Evolutionary conservation across 1,139 yeast genomes (phyloP).

Genomic region (Suhomyces chickasaworum): DNA sequence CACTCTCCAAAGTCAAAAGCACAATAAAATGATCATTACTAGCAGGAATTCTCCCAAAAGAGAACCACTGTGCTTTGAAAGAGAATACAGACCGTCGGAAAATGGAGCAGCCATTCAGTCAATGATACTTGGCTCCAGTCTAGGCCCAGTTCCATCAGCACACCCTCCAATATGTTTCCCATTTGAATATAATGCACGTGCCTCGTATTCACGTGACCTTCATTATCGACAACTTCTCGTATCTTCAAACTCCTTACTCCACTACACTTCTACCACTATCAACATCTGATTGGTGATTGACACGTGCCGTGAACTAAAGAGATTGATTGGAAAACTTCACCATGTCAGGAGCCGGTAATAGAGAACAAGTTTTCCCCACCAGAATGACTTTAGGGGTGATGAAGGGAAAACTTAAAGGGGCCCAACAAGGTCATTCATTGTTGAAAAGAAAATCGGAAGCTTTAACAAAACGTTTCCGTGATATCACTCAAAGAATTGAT

Average conservation of each 20-base stretch:
- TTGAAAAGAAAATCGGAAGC: constrained; percentile 97
- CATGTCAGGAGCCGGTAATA: constrained; percentile 55
- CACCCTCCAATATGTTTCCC: neutral
- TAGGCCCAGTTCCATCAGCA: too few species aligned
- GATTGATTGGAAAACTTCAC: neutral
- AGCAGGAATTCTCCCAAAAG: too few species aligned
- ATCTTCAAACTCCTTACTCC: neutral
- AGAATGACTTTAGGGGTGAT: constrained; percentile 95
- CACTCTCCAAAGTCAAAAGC: too few species aligned
- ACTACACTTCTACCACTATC: neutral
- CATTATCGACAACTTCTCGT: neutral
- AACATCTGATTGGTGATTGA: neutral
- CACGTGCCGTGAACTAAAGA: neutral
- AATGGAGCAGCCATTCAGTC: too few species aligned
- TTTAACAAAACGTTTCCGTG: constrained; percentile 91
- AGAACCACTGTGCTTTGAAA: too few species aligned
- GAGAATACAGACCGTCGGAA: too few species aligned
- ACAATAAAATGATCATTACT: too few species aligned
- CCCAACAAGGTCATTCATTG: constrained; percentile 92
- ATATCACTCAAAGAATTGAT: constrained; percentile 89
- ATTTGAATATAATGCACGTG: too few species aligned
- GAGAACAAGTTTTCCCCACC: constrained; percentile 92
- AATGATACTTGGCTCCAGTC: too few species aligned
- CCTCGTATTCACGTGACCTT: neutral
- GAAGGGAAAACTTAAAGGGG: constrained; percentile 96